Evolutionary conservation across 192 early-diverging fungal genomes (phyloP), one percentile per base, ranked within the genome.

Genomic region (Chytriomyces sp.): DNA sequence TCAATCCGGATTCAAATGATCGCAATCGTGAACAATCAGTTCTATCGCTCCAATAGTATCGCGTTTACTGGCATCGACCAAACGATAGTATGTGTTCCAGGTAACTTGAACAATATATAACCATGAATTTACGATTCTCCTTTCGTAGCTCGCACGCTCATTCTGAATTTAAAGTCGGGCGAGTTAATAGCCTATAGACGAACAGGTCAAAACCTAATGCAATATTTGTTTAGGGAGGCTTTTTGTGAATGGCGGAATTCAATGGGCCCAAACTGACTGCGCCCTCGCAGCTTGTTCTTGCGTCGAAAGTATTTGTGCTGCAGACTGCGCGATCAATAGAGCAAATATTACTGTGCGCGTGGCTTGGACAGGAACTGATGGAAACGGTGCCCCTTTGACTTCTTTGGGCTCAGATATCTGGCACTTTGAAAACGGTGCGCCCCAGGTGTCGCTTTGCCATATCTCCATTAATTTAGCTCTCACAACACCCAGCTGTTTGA

Each of bases 361-460:
- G 4, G 73, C 39, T 22, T 76, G 62, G 76, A 38, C 61, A n/a
- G 74, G 80, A 12, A 81, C 73, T 26, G 72, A 75, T 55, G 62
- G 57, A 7, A 67, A 59, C 67, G 80, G 74, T 4, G 38, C 40
- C 3, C 7, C 66, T 6, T 28, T 81, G 8, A 72, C 19, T 31
- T 76, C 74, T 38, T 59, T 37, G 25, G 57, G 62, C 53, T 55
- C 66, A 8, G 79, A 81, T 57, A 77, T 81, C 32, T 81, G 79
- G 79, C 73, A 73, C 28, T 77, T 81, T 54, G 65, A 81, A 70
- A 81, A 81, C 39, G 79, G n/a, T n/a, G n/a, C n/a, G n/a, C n/a
- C n/a, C n/a, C n/a, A n/a, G n/a, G n/a, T n/a, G n/a, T n/a, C n/a
- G n/a, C n/a, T n/a, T n/a, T n/a, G n/a, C n/a, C n/a, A n/a, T n/a